These are phyloP conservation scores for Lepidium sativum DNA, from an alignment of 345 rosid species.

Conservation along the genomic window DNA sequence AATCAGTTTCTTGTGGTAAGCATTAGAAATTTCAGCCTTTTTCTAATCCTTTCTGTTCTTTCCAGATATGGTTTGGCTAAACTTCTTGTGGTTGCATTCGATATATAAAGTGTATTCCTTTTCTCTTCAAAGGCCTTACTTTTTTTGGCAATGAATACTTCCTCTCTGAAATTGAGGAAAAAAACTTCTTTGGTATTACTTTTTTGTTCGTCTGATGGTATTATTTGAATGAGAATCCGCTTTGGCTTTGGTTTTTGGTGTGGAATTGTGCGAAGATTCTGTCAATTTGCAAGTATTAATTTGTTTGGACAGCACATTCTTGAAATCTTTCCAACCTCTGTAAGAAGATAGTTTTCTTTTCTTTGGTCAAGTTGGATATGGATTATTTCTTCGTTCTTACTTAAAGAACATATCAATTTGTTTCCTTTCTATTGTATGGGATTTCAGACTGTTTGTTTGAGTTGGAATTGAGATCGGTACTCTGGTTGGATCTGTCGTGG, in stretches of 20 bases:
- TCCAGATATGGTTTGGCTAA: neutral
- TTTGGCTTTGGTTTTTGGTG: neutral
- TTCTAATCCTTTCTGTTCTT: neutral
- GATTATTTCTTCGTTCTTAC: neutral
- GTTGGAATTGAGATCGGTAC: conserved; percentile 82
- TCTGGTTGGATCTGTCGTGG: conserved; percentile 63
- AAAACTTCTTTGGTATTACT: neutral
- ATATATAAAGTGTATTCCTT: neutral
- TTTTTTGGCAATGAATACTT: neutral
- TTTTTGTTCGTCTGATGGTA: neutral
- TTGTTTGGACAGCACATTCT: neutral
- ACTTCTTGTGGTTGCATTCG: neutral
- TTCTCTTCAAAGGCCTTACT: neutral
- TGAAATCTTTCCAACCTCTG: no score
- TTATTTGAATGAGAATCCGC: neutral
- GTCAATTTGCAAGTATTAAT: neutral
- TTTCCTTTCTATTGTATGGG: conserved; percentile 10
- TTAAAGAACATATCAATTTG: neutral
- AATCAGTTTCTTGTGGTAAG: conserved; percentile 9
- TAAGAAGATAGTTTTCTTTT: neutral
- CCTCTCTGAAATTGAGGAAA: neutral
- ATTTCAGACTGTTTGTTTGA: conserved; percentile 52
- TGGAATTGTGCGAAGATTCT: neutral
- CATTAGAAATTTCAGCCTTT: neutral
- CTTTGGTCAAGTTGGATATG: neutral